Evolutionary conservation across 305 asterid genomes (phyloP), one percentile per base, ranked within the genome.

Genomic region (Plantago lanceolata): DNA sequence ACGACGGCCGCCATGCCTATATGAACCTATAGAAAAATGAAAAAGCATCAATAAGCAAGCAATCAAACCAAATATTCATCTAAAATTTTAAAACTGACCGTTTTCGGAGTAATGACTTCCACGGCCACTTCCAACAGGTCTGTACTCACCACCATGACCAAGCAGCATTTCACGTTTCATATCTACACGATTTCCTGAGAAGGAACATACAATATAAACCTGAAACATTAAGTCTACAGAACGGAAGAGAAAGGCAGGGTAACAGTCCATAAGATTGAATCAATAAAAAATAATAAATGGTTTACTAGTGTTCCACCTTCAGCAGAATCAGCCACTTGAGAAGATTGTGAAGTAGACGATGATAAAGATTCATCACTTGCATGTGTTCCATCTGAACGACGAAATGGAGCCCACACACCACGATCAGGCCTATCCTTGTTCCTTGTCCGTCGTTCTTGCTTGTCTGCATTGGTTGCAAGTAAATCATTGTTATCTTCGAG

Each of bases 341-440:
- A 69, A 57, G 92, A 63, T 68, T 83, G 91, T 62, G 85, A 80
- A 65, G 86, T 64, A 20, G 85, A 75, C 19, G 85, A 83, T 62
- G 92, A 78, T 65, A 82, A 77, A n/a, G 94, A 82, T 48, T 83
- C 95, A 50, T 79, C 85, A 77, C 85, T 85, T 52, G 85, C 80
- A 73, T 76, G 89, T 66, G 85, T 74, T 63, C 90, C 86, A 69
- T 90, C 94, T 24, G 94, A 76, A 57, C 85, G 94, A 29, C 83
- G 84, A 76, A 87, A 84, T 69, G 90, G 93, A 56, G 96, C 72
- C 97, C 96, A 81, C 72, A 87, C 93, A 71, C 94, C 97, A 70
- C 92, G 90, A 77, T 90, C 97, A 71, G 93, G 97, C 64, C 95
- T 85, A 75, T 87, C 95, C 77, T 79, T 90, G 73, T 84, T 90